These are phyloP conservation scores for Cyclotella baltica DNA, from an alignment of 108 stramenopile species.

Conservation along the genomic window DNA sequence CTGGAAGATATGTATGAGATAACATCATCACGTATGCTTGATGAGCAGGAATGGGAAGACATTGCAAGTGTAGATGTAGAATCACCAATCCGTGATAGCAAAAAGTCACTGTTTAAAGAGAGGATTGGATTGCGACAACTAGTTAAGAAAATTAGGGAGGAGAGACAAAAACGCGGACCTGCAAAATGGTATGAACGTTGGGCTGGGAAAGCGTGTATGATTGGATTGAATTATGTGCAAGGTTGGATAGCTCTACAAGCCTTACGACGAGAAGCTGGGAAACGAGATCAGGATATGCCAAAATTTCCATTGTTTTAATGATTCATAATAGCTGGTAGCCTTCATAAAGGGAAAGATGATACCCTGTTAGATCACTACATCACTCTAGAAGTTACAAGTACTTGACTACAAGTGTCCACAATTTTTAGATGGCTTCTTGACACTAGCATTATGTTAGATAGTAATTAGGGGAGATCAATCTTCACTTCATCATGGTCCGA, in stretches of 20 bases:
- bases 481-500: too few relatives aligned
- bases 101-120: slow-evolving; percentile 3
- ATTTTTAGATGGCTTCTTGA: too few relatives aligned
- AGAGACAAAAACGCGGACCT: slow-evolving; percentile 35
- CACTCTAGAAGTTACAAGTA: too few relatives aligned
- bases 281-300: slow-evolving; percentile 80
- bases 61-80: slow-evolving; percentile 38
- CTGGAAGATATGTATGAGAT: slow-evolving; percentile 79
- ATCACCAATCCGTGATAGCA: slow-evolving; percentile 5
- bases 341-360: too few relatives aligned
- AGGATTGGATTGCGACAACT: slow-evolving; percentile 46
- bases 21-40: slow-evolving; percentile 51
- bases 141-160: slow-evolving; percentile 41
- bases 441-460: too few relatives aligned
- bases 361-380: too few relatives aligned
- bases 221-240: slow-evolving; percentile 86
- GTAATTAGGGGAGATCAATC: too few relatives aligned
- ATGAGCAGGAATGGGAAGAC: slow-evolving; percentile 55
- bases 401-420: too few relatives aligned
- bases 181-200: slow-evolving; percentile 78
- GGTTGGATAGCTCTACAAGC: slow-evolving; percentile 88
- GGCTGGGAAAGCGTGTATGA: slow-evolving; percentile 70
- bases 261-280: slow-evolving; percentile 71
- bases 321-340: too few relatives aligned
- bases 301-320: slow-evolving; percentile 89